Evolutionary conservation across 768 basidiomycete genomes (phyloP).

Genomic region (Panaeolus cyanescens): DNA sequence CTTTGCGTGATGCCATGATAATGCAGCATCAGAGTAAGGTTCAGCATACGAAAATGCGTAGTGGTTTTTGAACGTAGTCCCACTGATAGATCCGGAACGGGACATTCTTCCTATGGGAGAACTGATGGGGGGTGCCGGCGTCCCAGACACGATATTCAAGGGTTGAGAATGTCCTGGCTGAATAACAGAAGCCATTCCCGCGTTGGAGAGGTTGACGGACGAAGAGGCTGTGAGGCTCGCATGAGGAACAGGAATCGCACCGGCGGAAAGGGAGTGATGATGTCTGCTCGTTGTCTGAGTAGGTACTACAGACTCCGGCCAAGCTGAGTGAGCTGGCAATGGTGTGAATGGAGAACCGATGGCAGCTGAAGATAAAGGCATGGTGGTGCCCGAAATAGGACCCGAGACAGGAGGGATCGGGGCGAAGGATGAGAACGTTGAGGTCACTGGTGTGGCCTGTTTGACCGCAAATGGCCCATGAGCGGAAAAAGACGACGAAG

Average conservation of each 20-base stretch:
- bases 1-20: conserved; percentile 18
- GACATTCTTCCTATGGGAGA: conserved; percentile 55
- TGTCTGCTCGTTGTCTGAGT: conserved; percentile 29
- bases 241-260: conserved; percentile 26
- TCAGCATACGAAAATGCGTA: conserved; percentile 33
- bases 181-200: background rate
- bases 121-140: conserved; percentile 26
- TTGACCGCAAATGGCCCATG: conserved; percentile 30
- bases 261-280: conserved; percentile 44
- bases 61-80: conserved; percentile 37
- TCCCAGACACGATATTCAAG: conserved; percentile 21
- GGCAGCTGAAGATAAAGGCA: conserved; percentile 9
- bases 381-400: background rate
- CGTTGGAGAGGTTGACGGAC: conserved; percentile 12
- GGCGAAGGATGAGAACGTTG: conserved; percentile 24
- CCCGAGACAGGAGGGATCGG: conserved; percentile 13
- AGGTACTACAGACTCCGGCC: conserved; percentile 40
- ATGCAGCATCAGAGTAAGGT: conserved; percentile 17
- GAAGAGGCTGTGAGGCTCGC: conserved; percentile 15
- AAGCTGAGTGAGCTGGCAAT: conserved; percentile 31
- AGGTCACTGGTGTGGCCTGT: conserved; percentile 21
- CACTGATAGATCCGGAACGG: conserved; percentile 58
- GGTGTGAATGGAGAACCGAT: conserved; percentile 26
- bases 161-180: conserved; percentile 17
- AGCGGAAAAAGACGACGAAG: conserved; percentile 31